These are phyloP conservation scores for Trichoderma simmonsii DNA, from an alignment of 2,329 filamentous ascomycete genomes.

Conservation along the genomic window DNA sequence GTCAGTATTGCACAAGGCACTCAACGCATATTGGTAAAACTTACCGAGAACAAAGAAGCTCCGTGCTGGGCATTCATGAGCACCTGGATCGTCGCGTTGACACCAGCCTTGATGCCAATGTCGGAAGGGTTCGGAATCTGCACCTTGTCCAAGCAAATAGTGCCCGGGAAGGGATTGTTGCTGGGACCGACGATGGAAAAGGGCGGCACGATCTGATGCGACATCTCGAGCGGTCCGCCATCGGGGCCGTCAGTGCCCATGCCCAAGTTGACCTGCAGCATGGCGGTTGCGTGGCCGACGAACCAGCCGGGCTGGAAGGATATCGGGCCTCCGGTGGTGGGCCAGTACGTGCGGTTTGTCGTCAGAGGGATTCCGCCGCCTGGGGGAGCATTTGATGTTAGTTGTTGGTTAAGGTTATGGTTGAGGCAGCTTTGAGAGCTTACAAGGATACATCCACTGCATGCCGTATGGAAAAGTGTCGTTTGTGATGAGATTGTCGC, in stretches of 20 bases:
- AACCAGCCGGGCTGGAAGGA: conserved; percentile 96
- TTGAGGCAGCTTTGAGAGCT: conserved; percentile 47
- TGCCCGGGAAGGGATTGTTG: conserved; percentile 79
- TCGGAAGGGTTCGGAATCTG: conserved; percentile 64
- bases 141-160: conserved; percentile 85
- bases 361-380: conserved; percentile 80
- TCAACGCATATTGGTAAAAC: too few species aligned
- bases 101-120: conserved; percentile 68
- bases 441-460: conserved; percentile 96
- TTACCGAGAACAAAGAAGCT: conserved; percentile 75
- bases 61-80: conserved; percentile 82
- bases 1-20: too few species aligned
- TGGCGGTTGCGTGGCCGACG: conserved; percentile 75
- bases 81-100: conserved; percentile 86
- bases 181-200: conserved; percentile 81
- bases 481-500: conserved; percentile 79
- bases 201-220: conserved; percentile 71
- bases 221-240: conserved; percentile 77
- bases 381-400: conserved; percentile 34
- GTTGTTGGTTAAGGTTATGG: background rate
- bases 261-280: conserved; percentile 89
- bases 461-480: conserved; percentile 80
- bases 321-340: conserved; percentile 77
- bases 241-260: conserved; percentile 66
- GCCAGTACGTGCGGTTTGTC: conserved; percentile 88